Percentiles rank a stretch among this genome's conserved stretches.
Evolutionary conservation across 345 rosid species (phyloP).

Genomic region (Ceriops tagal): DNA sequence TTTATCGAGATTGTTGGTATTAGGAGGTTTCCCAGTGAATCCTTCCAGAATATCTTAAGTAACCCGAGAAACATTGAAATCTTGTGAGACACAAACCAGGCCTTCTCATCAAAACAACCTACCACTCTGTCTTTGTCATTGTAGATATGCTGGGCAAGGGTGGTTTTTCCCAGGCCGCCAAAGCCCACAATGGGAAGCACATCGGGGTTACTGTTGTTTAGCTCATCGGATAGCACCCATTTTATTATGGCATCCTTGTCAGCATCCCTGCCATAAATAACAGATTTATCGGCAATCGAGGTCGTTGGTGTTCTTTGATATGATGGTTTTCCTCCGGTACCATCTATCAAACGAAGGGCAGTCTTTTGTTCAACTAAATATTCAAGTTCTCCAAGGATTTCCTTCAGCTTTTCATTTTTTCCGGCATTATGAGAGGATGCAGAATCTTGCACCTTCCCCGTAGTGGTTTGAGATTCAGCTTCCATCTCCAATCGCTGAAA

Average conservation of each 20-base stretch:
- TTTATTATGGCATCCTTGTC: conserved; percentile 4
- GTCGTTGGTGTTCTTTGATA: conserved; percentile 14
- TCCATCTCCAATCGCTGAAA: background rate
- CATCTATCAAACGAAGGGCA: conserved; percentile 15
- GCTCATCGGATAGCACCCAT: background rate
- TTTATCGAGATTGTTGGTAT: too few species aligned
- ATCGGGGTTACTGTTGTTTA: background rate
- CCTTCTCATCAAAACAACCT: too few species aligned
- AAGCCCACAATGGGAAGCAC: background rate
- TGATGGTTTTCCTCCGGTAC: conserved; percentile 1
- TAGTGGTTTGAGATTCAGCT: background rate
- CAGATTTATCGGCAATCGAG: conserved; percentile 1
- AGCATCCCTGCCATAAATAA: background rate
- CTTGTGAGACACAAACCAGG: too few species aligned
- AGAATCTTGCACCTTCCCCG: background rate
- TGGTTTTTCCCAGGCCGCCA: too few species aligned
- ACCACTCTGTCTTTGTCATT: too few species aligned
- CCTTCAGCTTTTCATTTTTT: background rate
- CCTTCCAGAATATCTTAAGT: too few species aligned
- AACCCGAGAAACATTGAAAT: too few species aligned
- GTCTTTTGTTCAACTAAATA: conserved; percentile 12
- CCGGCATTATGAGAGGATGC: background rate
- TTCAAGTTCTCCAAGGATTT: conserved; percentile 13
- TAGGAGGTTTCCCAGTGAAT: too few species aligned
- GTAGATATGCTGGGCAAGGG: too few species aligned